Evolutionary conservation across 1,139 yeast species (phyloP), one percentile per base, ranked within the genome.

Genomic region (Arxiozyma bovina): DNA sequence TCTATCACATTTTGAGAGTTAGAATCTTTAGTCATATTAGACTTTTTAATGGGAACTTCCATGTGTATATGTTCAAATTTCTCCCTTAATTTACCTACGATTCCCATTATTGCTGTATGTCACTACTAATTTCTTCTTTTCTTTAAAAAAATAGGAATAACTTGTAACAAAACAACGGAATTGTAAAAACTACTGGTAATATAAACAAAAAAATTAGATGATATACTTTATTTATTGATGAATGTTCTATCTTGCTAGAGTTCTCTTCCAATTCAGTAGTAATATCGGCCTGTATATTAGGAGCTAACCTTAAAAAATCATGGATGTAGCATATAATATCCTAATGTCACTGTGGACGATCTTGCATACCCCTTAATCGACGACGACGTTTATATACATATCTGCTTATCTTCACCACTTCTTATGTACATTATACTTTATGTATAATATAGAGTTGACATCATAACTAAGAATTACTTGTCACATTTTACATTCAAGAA

Each of bases 21-120:
- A 4, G 42, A 20, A 12, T 18, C 12, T 25, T 20, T 44, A n/a
- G 8, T 18, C 3, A 25, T 4, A 21, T 25, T 23, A 20, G 38
- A 18, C 17, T 17, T 18, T 15, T 48, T 42, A 1, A 23, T 4
- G 21, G 50, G 50, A 20, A 25, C 22, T 4, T n/a, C 43, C 41
- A 52, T 43, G 22, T 48, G 51, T 4, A 45, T 27, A 17, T 49
- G 50, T 20, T 52, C 54, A 20, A 52, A 49, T 41, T 52, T 44
- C 17, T 49, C 34, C 27, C 48, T 52, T 45, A 52, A 44, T 38
- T 40, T 52, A 49, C 45, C 25, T 18, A 53, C 45, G 11, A 53
- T 8, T 11, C 53, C 55, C 53, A 53, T 50, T 25, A 25, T 6
- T 48, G 17, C 25, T 17, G 9, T 42, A 7, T 42, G 17, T 6